Base-by-base conservation (phyloP, 352 stramenopile species). In the Phytophthora hybrid region DNA sequence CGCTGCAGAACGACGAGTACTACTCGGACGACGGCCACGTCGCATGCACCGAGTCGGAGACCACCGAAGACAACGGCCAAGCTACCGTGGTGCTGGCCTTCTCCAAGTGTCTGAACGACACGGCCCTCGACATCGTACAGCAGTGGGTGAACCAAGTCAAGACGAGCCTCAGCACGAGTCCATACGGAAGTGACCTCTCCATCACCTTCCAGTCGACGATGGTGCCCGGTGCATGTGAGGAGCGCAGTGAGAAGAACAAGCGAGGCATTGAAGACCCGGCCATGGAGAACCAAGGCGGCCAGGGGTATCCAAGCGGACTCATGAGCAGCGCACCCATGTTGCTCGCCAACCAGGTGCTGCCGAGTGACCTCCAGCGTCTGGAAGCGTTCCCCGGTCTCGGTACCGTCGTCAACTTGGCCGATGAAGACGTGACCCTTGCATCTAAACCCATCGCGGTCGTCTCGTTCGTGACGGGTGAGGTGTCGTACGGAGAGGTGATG, bases 21-120 rank as follows among this genome's bases (percentile, higher is more conserved):
- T 52, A 74, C 39, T n/a, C 32, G 37, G 57, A 67, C 0, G 26
- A 71, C 16, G 61, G 66, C 1, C 71, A 46, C 55, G 72, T 75
- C 34, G 26, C 6, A 1, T 78, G 71, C 52, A 78, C 71, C 8
- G 67, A 69, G 9, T 58, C 71, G 18, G n/a, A 16, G 18, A 21
- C 53, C 2, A 39, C 37, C 13, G 51, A 85, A 7, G 49, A 63
- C 16, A 51, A 65, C n/a, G 71, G 60, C 9, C 53, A 73, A 16
- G 77, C 77, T 0, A 78, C 74, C 3, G 82, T 90, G 21, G 62
- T 92, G 14, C 69, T 92, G 18, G 81, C 73, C 19, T 82, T 93
- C 69, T 91, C 84, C 57, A 88, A 91, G 63, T 92, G 86, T 44
- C 59, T 92, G 18, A 81, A 81, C 63, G 61, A 86, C 31, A 66